Conservation (phyloP, 192 early-diverging fungal genomes). For the Gryganskiella cystojenkinii region DNA sequence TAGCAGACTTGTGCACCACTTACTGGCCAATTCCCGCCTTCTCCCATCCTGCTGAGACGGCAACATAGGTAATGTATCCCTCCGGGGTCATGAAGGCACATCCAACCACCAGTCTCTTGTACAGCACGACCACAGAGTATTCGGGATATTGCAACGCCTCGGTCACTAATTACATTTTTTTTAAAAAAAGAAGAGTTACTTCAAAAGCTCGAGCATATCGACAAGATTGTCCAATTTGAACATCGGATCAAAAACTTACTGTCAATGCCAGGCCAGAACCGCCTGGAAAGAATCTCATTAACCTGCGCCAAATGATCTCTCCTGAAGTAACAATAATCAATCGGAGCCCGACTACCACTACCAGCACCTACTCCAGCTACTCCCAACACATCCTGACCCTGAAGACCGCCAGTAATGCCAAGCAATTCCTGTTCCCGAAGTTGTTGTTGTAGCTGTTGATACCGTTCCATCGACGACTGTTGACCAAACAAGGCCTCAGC, state of each 20-base stretch:
- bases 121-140: slow-evolving; percentile 85
- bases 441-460: not conserved
- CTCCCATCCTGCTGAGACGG: slow-evolving; percentile 87
- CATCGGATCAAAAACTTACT: slow-evolving; percentile 51
- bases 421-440: not conserved
- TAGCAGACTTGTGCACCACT: too few relatives aligned
- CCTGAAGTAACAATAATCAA: slow-evolving; percentile 87
- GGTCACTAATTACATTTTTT: slow-evolving; percentile 61
- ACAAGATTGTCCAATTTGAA: not conserved
- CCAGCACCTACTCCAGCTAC: too few relatives aligned
- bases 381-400: too few relatives aligned
- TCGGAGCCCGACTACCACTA: slow-evolving; percentile 57
- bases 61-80: slow-evolving; percentile 90
- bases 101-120: slow-evolving; percentile 82
- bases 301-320: slow-evolving; percentile 74
- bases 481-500: not conserved
- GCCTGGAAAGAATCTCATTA: slow-evolving; percentile 76
- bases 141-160: slow-evolving; percentile 87
- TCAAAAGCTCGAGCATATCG: slow-evolving; percentile 5
- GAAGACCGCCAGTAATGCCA: too few relatives aligned
- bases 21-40: slow-evolving; percentile 84
- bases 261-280: slow-evolving; percentile 94
- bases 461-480: slow-evolving; percentile 1
- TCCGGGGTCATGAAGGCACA: slow-evolving; percentile 95
- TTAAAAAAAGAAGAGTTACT: not conserved